These are phyloP conservation scores for Lactarius evosmus DNA, from an alignment of 768 basidiomycete genomes.

Conservation along the genomic window DNA sequence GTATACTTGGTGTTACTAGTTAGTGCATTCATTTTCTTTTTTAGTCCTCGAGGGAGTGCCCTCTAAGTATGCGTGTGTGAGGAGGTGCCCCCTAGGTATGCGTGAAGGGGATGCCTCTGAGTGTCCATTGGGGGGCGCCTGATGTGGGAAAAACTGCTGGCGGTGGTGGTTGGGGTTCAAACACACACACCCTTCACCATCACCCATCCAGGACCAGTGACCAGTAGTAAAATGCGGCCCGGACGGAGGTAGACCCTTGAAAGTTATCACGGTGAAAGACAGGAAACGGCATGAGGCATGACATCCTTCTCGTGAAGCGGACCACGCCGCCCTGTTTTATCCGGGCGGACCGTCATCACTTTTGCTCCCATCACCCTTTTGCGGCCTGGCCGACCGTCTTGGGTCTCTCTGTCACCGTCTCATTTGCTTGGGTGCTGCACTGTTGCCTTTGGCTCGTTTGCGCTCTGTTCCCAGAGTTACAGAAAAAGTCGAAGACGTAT, in stretches of 20 bases:
- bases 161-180: no score
- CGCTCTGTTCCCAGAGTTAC: constrained; percentile 3
- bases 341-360: constrained; percentile 13
- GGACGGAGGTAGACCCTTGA: constrained; percentile 7
- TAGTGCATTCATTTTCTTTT: no score
- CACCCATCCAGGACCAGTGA: background rate
- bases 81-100: no score
- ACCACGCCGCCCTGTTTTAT: background rate
- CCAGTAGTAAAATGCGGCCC: background rate
- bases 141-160: no score
- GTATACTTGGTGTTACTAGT: no score
- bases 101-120: background rate
- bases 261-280: constrained; percentile 20
- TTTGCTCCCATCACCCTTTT: constrained; percentile 20
- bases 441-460: background rate
- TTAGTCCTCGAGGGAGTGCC: no score
- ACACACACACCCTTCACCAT: no score
- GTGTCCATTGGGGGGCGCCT: no score
- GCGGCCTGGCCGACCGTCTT: constrained; percentile 8
- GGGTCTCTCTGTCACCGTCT: constrained; percentile 7
- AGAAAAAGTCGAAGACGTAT: background rate
- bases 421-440: constrained; percentile 6
- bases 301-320: constrained; percentile 4
- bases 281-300: constrained; percentile 3
- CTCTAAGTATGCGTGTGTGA: no score